These are phyloP conservation scores for Paxillus involutus DNA, from an alignment of 768 basidiomycete genomes.

Conservation along the genomic window DNA sequence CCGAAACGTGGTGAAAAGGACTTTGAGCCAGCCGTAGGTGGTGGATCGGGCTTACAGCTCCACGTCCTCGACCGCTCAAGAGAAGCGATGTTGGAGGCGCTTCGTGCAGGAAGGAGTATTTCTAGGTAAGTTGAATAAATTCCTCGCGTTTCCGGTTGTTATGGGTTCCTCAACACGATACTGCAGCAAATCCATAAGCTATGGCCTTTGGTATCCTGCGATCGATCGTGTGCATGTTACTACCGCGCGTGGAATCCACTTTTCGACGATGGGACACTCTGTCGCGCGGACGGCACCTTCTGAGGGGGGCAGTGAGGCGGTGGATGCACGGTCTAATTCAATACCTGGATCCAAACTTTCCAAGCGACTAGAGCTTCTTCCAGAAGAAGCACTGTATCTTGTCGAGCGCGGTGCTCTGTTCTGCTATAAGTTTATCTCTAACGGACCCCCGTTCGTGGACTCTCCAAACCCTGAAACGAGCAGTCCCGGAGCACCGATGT, in stretches of 20 bases:
- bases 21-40: conserved; percentile 74
- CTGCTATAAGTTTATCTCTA: conserved; percentile 64
- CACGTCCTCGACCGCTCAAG: conserved; percentile 80
- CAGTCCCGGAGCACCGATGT: conserved; percentile 73
- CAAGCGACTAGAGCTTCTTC: conserved; percentile 81
- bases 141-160: background rate
- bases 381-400: conserved; percentile 94
- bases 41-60: conserved; percentile 74
- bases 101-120: conserved; percentile 71
- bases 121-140: conserved; percentile 55
- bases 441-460: conserved; percentile 19
- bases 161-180: background rate
- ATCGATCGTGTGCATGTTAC: conserved; percentile 67
- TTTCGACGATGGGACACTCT: conserved; percentile 80
- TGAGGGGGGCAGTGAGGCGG: conserved; percentile 20
- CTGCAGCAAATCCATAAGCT: conserved; percentile 72
- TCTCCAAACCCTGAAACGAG: conserved; percentile 31
- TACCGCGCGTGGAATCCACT: conserved; percentile 79
- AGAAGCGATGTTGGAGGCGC: conserved; percentile 83
- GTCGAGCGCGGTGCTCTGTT: conserved; percentile 87
- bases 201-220: conserved; percentile 76
- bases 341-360: conserved; percentile 39
- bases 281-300: conserved; percentile 46
- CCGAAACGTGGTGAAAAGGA: conserved; percentile 98
- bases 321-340: background rate